A percentile compares a stretch with the other conserved stretches of the same genome.
Evolutionary conservation across 768 basidiomycete genomes (phyloP).

Genomic region (Paxillus involutus): DNA sequence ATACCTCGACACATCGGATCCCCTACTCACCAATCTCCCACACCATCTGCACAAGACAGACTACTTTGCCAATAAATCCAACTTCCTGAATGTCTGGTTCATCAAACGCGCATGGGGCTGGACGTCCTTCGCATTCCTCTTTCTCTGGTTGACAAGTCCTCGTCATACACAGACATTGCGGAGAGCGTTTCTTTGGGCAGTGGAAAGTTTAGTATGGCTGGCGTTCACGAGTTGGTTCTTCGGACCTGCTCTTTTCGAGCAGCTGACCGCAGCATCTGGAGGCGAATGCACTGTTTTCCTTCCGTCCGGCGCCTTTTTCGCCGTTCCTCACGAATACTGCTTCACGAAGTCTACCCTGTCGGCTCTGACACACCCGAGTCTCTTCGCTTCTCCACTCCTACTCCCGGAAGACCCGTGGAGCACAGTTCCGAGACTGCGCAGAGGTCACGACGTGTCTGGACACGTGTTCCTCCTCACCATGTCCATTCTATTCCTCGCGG

Average conservation of each 20-base stretch:
- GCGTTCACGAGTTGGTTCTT: conserved; percentile 87
- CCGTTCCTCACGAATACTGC: conserved; percentile 62
- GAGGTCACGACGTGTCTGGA: conserved; percentile 92
- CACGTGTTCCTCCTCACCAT: conserved; percentile 90
- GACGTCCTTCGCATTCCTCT: conserved; percentile 70
- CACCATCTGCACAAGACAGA: conserved; percentile 63
- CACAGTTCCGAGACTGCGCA: conserved; percentile 59
- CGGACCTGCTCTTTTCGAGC: conserved; percentile 73
- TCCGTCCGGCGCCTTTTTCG: conserved; percentile 52
- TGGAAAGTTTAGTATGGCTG: conserved; percentile 68
- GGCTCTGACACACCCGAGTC: conserved; percentile 56
- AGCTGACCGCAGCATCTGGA: conserved; percentile 63
- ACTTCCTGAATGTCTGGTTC: conserved; percentile 79
- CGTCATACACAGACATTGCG: conserved; percentile 37
- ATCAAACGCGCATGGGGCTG: conserved; percentile 93
- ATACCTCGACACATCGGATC: conserved; percentile 85
- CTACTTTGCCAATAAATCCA: conserved; percentile 81
- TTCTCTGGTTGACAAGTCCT: conserved; percentile 59
- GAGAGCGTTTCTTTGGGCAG: conserved; percentile 52
- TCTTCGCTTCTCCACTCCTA: conserved; percentile 49
- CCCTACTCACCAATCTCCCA: conserved; percentile 63
- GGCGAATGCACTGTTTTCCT: conserved; percentile 73
- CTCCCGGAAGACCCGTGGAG: conserved; percentile 44
- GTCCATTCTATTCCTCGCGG: conserved; percentile 71
- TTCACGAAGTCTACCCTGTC: conserved; percentile 49